Percentiles rank a stretch among this genome's conserved stretches.
phyloP scores from a whole-genome alignment of 1,284 basidiomycete species.

The Sanghuangporus baumii region DNA sequence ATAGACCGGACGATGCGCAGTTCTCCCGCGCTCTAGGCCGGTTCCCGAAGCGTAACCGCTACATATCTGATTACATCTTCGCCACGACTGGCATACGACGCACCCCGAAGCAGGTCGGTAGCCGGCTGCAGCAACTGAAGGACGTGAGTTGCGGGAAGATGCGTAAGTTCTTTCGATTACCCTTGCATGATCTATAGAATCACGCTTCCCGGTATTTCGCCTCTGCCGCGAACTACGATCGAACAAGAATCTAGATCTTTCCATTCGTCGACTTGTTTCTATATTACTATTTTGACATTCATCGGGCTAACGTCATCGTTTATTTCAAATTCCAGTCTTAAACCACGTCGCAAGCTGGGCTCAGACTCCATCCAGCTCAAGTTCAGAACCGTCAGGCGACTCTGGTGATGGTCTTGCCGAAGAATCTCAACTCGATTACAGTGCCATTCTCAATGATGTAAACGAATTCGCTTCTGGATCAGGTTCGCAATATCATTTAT shows the following conservation, averaged over 20 bases:
- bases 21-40: constrained; percentile 64
- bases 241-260: not conserved
- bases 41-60: constrained; percentile 68
- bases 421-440: not conserved
- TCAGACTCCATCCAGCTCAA: not conserved
- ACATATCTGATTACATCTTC: constrained; percentile 66
- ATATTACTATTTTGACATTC: not conserved
- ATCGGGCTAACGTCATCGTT: not conserved
- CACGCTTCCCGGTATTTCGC: not conserved
- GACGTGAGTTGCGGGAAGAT: constrained; percentile 61
- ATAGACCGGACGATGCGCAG: constrained; percentile 61
- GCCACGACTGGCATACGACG: constrained; percentile 55
- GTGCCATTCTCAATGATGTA: not conserved
- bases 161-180: constrained; percentile 38
- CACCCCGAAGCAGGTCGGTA: constrained; percentile 69
- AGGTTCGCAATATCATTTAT: not conserved
- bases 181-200: not conserved
- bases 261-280: not conserved
- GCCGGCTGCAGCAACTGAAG: constrained; percentile 64
- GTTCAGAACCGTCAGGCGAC: not conserved
- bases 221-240: not conserved
- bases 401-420: not conserved
- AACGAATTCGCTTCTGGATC: not conserved
- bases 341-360: constrained; percentile 16
- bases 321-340: constrained; percentile 3